Evolutionary conservation across 768 basidiomycete genomes (phyloP), one percentile per base, ranked within the genome.

Genomic region (Rickenella mellea): DNA sequence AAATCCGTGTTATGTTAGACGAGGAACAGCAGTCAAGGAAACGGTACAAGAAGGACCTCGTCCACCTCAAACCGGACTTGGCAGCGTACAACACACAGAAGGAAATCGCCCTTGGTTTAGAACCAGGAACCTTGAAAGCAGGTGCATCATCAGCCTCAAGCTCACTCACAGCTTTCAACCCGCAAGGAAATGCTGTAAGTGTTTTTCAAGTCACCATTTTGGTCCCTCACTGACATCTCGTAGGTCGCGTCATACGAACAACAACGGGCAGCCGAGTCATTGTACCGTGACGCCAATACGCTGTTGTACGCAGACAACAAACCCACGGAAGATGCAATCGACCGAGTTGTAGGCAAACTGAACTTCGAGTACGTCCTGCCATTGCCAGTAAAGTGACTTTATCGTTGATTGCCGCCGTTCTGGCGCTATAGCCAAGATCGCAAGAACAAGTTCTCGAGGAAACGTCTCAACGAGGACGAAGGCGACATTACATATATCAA

Each of bases 401-500:
- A 7, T 36, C 15, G 40, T 54, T 7, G 17, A 9, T 40, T n/a
- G n/a, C n/a, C n/a, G n/a, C n/a, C n/a, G 33, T 36, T 17, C 12
- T 15, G 10, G 11, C 15, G 19, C 25, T 42, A 3, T 51, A 93
- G 90, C 52, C 78, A 91, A 51, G 89, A 92, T 67, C 87, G 89
- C 69, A 84, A 88, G 60, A 70, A 76, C 55, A 92, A 86, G 55
- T 89, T 90, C 66, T 91, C 87, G 29, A 74, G 91, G 50, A 94
- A 94, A 64, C 72, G 77, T 51, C 75, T 69, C 59, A 91, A 94
- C 67, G 92, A 97, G 54, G 87, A 88, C 40, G 84, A 93, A 47
- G 92, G 88, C 41, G 93, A 97, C 51, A 87, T 99, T 61, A 98
- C 92, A 5, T 99, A 98, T 59, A 99, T 99, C 75, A 99, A 99